These are phyloP conservation scores for Liquidambar formosana DNA, from an alignment of 164 flowering plant genomes.

Conservation along the genomic window DNA sequence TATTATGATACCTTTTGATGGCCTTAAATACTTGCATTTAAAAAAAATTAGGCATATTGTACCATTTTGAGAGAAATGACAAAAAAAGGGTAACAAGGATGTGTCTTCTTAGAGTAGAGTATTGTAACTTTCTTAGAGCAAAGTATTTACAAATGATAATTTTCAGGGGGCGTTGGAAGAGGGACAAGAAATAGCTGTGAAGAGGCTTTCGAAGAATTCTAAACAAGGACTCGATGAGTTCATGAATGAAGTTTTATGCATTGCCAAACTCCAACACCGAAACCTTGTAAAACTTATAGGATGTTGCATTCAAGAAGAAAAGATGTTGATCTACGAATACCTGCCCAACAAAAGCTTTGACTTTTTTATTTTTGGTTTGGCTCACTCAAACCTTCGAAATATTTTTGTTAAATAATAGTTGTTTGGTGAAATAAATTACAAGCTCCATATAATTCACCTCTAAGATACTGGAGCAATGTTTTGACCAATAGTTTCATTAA, in stretches of 20 bases:
- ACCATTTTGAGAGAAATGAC: too few relatives aligned
- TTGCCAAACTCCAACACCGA: constrained; percentile 15
- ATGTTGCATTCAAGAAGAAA: constrained; percentile 12
- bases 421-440: too few relatives aligned
- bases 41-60: too few relatives aligned
- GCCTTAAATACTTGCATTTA: too few relatives aligned
- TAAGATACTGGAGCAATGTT: too few relatives aligned
- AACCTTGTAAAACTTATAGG: constrained; percentile 13
- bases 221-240: constrained; percentile 11
- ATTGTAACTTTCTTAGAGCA: too few relatives aligned
- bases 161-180: too few relatives aligned
- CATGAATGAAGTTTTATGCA: constrained; percentile 7
- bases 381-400: too few relatives aligned
- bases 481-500: too few relatives aligned
- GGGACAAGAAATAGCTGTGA: constrained; percentile 9
- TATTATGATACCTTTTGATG: too few relatives aligned
- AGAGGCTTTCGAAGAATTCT: constrained; percentile 6
- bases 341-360: constrained; percentile 17
- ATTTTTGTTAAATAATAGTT: neutral
- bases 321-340: constrained; percentile 15
- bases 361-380: constrained; percentile 9
- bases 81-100: neutral
- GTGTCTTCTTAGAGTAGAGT: neutral
- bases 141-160: too few relatives aligned
- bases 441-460: too few relatives aligned